Base-by-base conservation (phyloP, 352 stramenopile genomes). In the Pythium myriotylum region DNA sequence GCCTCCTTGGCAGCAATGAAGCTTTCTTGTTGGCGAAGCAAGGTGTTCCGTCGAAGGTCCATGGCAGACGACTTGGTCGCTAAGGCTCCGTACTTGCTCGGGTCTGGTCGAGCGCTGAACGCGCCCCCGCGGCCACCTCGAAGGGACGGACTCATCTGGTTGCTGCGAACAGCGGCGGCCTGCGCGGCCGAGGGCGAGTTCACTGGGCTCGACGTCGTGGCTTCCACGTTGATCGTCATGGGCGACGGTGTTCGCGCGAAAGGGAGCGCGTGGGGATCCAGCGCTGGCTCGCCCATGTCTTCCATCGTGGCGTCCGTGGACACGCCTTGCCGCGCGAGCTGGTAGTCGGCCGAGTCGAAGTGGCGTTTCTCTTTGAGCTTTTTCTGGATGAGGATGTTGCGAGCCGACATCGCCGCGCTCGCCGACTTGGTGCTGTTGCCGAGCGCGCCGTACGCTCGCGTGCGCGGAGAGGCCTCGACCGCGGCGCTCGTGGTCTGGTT, bases 261-360 rank as follows among this genome's bases (percentile, higher is more conserved):
- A 2, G 41, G 22, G 8, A 56, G 26, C 5, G 58, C 54, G 9
- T 3, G 24, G 20, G 2, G 8, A 40, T 61, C 27, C 32, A 66
- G 20, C 19, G 54, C 26, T 9, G 40, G 39, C 32, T 61, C 43
- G 58, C 60, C 69, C 59, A 57, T 68, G 42, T 27, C 67, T 51
- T 65, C 62, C 55, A 70, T 61, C 4, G 26, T n/a, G n/a, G 26
- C 32, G 48, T 49, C 51, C 27, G 53, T 61, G 20, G 49, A 10
- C 3, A 62, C 41, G 12, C 66, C 53, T 0, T 68, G 54, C 33
- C 68, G 70, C 7, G 79, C 67, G 32, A 91, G 73, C 56, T 91
- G 82, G 59, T 89, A 92, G 56, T 94, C 85, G 8, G 80, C 83
- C 59, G 83, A 92, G 67, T 92, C 81, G 47, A 92, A 91, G 24